phyloP scores from a whole-genome alignment of 2,329 filamentous ascomycete species.

The Sporothrix curviconia region DNA sequence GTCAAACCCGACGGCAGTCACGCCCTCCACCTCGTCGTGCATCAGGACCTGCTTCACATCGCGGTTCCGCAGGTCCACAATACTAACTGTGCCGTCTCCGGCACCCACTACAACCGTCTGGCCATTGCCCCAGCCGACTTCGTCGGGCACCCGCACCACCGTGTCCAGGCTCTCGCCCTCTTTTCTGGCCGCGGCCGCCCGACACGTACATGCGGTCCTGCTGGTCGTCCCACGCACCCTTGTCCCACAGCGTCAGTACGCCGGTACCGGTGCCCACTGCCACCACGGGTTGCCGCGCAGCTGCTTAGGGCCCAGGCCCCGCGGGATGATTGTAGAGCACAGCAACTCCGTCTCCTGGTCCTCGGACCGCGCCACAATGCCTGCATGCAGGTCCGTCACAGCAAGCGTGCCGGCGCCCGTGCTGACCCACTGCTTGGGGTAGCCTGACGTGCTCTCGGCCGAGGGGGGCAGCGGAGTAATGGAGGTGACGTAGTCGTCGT shows the following conservation, averaged over 20 bases:
- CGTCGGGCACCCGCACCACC: conserved; percentile 65
- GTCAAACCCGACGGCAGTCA: conserved; percentile 77
- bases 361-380: conserved; percentile 81
- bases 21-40: conserved; percentile 84
- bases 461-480: conserved; percentile 76
- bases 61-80: conserved; percentile 68
- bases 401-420: conserved; percentile 88
- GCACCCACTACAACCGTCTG: conserved; percentile 74
- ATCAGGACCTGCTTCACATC: conserved; percentile 61
- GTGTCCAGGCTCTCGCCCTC: conserved; percentile 76
- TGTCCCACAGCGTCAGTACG: conserved; percentile 87
- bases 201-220: conserved; percentile 81
- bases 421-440: conserved; percentile 89
- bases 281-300: conserved; percentile 65
- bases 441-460: conserved; percentile 75
- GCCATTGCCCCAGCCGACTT: conserved; percentile 54
- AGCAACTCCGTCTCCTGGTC: conserved; percentile 92
- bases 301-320: conserved; percentile 61
- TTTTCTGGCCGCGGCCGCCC: conserved; percentile 34
- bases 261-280: conserved; percentile 72
- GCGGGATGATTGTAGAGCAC: conserved; percentile 67
- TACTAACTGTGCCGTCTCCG: conserved; percentile 70
- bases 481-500: conserved; percentile 88
- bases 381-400: conserved; percentile 79
- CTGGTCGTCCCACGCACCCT: conserved; percentile 90